These are phyloP conservation scores for Aspergillus oerlinghausenensis DNA, from an alignment of 2,329 filamentous ascomycete genomes.

Conservation along the genomic window DNA sequence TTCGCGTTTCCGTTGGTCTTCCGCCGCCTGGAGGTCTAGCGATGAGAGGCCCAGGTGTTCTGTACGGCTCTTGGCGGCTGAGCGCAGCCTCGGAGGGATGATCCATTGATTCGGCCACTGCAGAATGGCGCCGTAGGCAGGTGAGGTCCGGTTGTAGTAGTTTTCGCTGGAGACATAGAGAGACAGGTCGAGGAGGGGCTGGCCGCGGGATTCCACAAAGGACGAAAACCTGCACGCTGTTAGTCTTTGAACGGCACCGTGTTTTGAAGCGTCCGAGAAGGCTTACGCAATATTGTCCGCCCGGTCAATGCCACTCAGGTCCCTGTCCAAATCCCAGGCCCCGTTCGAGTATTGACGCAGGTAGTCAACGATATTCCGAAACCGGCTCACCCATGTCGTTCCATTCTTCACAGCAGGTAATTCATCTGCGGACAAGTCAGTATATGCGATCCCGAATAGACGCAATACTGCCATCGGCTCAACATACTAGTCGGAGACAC, in stretches of 20 bases:
- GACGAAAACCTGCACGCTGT: constrained; percentile 45
- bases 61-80: constrained; percentile 65
- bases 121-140: constrained; percentile 73
- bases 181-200: constrained; percentile 74
- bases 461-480: neutral
- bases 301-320: constrained; percentile 37
- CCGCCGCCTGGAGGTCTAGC: constrained; percentile 56
- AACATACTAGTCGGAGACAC: constrained; percentile 65
- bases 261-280: neutral
- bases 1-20: constrained; percentile 37
- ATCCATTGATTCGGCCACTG: constrained; percentile 87
- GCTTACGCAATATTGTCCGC: constrained; percentile 50
- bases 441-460: constrained; percentile 1
- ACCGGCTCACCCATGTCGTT: constrained; percentile 49
- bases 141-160: constrained; percentile 71
- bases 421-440: constrained; percentile 41
- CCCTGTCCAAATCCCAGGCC: constrained; percentile 46
- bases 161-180: constrained; percentile 89
- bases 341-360: constrained; percentile 44
- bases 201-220: constrained; percentile 70
- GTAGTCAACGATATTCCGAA: constrained; percentile 51
- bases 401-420: constrained; percentile 56
- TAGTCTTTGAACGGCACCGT: neutral
- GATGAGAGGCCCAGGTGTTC: constrained; percentile 65
- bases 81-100: constrained; percentile 68